Base-by-base conservation (phyloP, 176 grass and related monocot genomes). In the Oryza officinalis region DNA sequence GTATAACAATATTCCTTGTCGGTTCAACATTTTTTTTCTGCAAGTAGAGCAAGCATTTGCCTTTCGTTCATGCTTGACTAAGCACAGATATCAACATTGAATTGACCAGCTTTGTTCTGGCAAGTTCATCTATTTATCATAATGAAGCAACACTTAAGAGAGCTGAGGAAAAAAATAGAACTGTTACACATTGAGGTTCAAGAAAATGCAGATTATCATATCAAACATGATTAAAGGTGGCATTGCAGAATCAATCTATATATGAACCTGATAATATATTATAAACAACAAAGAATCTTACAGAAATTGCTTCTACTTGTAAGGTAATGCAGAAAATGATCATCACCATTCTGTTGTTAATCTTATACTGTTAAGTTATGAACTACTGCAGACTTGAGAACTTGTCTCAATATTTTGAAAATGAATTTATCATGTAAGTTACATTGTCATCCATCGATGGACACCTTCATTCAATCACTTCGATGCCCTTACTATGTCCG, bases 241-340 rank as follows among this genome's bases (percentile, higher is more conserved):
- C 77, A 79, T 84, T 81, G 47, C 81, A 88, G 61, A 72, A 83
- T 85, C 89, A 89, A 89, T 84, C 91, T 38, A 31, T 80, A 92
- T 88, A 85, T 78, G 46, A 90, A 83, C 74, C 87, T 67, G 73
- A 83, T 33, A 30, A 30, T 6, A 82, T 66, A 68, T 38, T 81
- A 77, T 80, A 87, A 76, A 72, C 70, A 40, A 79, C 83, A 66
- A 74, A 67, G 69, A 54, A 76, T 32, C 89, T 90, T 76, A 41
- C 10, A 86, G 85, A 90, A 86, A 87, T 87, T 82, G 88, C 86
- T 75, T 65, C 83, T 76, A 85, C 81, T 66, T 88, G 83, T 64
- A 71, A 94, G 78, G 85, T 90, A 92, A 71, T 60, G 73, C 20
- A 18, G 64, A 74, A 1, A 46, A 75, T 44, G 63, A 22, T 10